Evolutionary conservation across 2,329 filamentous ascomycete species (phyloP), one percentile per base, ranked within the genome.

Genomic region (Phoma sp.): DNA sequence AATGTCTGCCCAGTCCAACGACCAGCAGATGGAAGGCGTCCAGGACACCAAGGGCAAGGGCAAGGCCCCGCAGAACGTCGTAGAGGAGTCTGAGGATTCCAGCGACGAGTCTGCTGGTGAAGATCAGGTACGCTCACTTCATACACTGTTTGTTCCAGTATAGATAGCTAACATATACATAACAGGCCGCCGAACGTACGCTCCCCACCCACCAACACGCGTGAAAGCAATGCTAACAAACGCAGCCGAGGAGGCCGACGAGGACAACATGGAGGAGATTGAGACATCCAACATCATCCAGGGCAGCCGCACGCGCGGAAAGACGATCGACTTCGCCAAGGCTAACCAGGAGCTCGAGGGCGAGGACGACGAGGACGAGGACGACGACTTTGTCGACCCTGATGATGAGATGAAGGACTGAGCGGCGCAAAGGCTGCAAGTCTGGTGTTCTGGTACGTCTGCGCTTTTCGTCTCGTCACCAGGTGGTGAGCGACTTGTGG

Each of bases 261-360:
- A 90, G 56, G 81, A 91, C 71, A 89, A 90, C 77, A 85, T 96
- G 83, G 91, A 96, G 74, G 93, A 94, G 79, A 97, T 99, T 75
- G 91, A 96, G 74, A 81, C 85, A 53, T 85, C 85, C 75, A 98
- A 98, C 84, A 96, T 98, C 76, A 87, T 98, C 73, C 41, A 50
- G 36, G 76, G 80, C 55, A 84, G 83, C 62, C 94, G 95, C 77
- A 98, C 94, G 61, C 94, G 94, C 72, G 93, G 93, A 73, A 91
- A 91, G 77, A 84, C 88, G 72, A 97, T 98, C 75, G 91, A 98
- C 83, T 98, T 91, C 79, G 89, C 90, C 70, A 92, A 96, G 81
- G 93, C 93, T 19, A 92, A 91, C 24, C 84, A 90, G 77, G 87
- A 96, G 77, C 85, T 90, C 68, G 86, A 85, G 41, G 85, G 82